These are phyloP conservation scores for Trypanosoma caninum DNA, from an alignment of 208 protist species.

Conservation along the genomic window DNA sequence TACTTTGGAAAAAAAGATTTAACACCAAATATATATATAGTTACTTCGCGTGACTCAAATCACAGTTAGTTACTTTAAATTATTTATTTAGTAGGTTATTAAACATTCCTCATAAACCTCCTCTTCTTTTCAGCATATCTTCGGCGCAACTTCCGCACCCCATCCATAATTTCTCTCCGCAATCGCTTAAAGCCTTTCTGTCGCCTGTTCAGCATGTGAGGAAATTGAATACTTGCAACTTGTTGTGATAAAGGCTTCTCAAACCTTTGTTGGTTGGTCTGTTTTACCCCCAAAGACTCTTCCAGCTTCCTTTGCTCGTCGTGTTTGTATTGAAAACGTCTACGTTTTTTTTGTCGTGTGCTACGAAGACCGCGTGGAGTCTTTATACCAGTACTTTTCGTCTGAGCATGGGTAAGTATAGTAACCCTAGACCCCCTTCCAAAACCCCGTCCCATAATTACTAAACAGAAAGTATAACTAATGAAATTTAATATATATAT, in stretches of 20 bases:
- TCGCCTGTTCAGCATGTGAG: conserved; percentile 70
- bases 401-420: conserved; percentile 82
- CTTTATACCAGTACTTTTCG: conserved; percentile 60
- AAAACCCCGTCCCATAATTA: conserved; percentile 75
- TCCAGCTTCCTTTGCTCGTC: conserved; percentile 56
- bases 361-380: conserved; percentile 73
- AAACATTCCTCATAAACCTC: conserved; percentile 6
- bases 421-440: conserved; percentile 80
- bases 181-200: conserved; percentile 71
- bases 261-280: conserved; percentile 22
- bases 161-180: conserved; percentile 68
- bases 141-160: conserved; percentile 63
- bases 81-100: conserved; percentile 1
- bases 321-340: conserved; percentile 38
- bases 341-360: conserved; percentile 60
- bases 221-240: conserved; percentile 73
- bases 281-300: conserved; percentile 56
- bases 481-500: no score
- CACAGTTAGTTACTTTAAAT: not conserved
- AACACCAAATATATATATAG: not conserved
- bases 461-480: not conserved
- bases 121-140: conserved; percentile 44
- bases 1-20: not conserved
- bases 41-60: no score
- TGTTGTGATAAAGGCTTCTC: conserved; percentile 68